Conservation (phyloP, 805 yeast genomes). For the Nakazawaea peltata region DNA sequence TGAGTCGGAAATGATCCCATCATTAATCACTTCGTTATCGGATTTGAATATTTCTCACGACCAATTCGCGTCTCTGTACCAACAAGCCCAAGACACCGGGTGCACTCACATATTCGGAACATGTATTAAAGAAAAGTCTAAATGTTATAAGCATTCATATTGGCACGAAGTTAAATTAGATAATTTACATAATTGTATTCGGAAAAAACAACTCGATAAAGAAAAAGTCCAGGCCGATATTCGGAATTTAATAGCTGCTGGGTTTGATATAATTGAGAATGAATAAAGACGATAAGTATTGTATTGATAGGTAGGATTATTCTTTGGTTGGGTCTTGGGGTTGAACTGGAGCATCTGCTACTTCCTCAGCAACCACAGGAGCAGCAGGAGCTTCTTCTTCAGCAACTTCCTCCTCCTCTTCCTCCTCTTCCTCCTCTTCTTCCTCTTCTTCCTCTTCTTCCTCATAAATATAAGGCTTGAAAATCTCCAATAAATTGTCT, state of each 20-base stretch:
- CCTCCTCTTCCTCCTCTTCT: conserved; percentile 24
- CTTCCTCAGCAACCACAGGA: too few species aligned
- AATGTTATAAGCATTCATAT: conserved; percentile 42
- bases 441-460: conserved; percentile 30
- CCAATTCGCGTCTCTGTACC: conserved; percentile 2
- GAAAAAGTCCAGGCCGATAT: conserved; percentile 28
- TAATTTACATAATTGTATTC: conserved; percentile 15
- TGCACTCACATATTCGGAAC: conserved; percentile 14
- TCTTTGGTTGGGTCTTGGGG: too few species aligned
- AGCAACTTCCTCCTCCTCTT: conserved; percentile 1
- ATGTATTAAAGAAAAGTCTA: conserved; percentile 47
- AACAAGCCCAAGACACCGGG: conserved; percentile 8
- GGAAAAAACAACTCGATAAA: conserved; percentile 18
- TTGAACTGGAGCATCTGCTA: too few species aligned
- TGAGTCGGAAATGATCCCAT: not conserved
- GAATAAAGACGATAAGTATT: not conserved
- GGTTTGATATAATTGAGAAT: not conserved
- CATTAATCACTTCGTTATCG: conserved; percentile 1
- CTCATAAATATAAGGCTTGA: conserved; percentile 55
- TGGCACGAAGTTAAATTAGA: conserved; percentile 27
- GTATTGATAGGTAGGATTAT: too few species aligned
- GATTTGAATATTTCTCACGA: conserved; percentile 10
- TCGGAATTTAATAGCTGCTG: conserved; percentile 11
- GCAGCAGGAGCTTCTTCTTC: too few species aligned
- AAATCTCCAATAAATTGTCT: conserved; percentile 67